Conservation (phyloP, 768 basidiomycete species). For the Chalciporus piperatus region DNA sequence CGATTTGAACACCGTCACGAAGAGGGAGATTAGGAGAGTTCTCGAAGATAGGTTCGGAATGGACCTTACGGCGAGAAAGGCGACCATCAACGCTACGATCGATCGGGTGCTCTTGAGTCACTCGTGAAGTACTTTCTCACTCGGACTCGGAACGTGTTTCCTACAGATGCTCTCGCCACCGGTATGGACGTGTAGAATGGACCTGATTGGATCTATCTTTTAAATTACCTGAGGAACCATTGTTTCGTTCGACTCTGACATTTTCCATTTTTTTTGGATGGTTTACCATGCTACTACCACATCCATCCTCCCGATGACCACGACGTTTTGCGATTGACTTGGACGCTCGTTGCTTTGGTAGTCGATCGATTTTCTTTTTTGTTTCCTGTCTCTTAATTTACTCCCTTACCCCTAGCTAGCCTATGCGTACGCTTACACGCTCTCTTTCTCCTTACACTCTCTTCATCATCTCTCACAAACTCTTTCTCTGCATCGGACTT, state of each 20-base stretch:
- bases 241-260: constrained; percentile 5
- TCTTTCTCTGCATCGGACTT: constrained; percentile 2
- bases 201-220: constrained; percentile 22
- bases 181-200: constrained; percentile 15
- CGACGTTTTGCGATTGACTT: neutral
- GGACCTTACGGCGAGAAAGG: constrained; percentile 70
- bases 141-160: neutral
- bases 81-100: constrained; percentile 73
- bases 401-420: neutral
- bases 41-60: constrained; percentile 81
- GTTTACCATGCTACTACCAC: neutral
- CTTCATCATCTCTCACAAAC: too few species aligned
- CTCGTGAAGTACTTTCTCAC: constrained; percentile 7
- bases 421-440: neutral
- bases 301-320: neutral
- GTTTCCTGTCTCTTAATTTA: neutral
- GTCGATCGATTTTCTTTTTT: neutral
- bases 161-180: neutral
- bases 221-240: constrained; percentile 10
- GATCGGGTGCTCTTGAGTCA: constrained; percentile 66
- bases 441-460: neutral
- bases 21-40: constrained; percentile 82
- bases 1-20: constrained; percentile 88
- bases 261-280: constrained; percentile 1
- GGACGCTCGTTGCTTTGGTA: constrained; percentile 13